Evolutionary conservation across 345 rosid species (phyloP).

Genomic region (Erysimum cheiranthoides): DNA sequence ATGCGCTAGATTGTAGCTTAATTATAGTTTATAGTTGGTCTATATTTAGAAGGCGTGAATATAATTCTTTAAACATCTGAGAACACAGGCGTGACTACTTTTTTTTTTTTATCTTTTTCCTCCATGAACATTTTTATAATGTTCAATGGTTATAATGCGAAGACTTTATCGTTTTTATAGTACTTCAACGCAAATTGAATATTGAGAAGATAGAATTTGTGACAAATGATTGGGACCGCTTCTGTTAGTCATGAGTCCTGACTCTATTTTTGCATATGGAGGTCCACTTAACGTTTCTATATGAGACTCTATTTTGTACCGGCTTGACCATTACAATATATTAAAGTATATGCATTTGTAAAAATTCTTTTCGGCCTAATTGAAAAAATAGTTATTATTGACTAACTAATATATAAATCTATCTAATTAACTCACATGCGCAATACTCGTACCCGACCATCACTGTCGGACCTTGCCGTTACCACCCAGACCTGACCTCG

Average conservation of each 20-base stretch:
- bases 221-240: constrained; percentile 13
- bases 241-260: background rate
- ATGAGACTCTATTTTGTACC: background rate
- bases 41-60: constrained; percentile 6
- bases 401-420: no score
- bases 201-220: background rate
- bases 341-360: background rate
- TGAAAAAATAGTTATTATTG: no score
- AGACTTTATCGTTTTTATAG: background rate
- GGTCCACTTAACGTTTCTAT: constrained; percentile 1
- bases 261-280: background rate
- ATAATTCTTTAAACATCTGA: background rate
- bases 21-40: background rate
- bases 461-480: no score
- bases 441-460: background rate
- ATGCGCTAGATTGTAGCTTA: constrained; percentile 7
- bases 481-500: background rate
- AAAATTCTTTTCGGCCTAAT: background rate
- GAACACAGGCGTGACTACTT: background rate
- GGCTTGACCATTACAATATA: background rate
- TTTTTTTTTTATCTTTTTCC: background rate
- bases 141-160: constrained; percentile 10
- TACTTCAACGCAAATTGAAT: background rate
- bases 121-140: background rate
- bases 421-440: background rate